Evolutionary conservation across 345 rosid species (phyloP).

Genomic region (Populus alba): DNA sequence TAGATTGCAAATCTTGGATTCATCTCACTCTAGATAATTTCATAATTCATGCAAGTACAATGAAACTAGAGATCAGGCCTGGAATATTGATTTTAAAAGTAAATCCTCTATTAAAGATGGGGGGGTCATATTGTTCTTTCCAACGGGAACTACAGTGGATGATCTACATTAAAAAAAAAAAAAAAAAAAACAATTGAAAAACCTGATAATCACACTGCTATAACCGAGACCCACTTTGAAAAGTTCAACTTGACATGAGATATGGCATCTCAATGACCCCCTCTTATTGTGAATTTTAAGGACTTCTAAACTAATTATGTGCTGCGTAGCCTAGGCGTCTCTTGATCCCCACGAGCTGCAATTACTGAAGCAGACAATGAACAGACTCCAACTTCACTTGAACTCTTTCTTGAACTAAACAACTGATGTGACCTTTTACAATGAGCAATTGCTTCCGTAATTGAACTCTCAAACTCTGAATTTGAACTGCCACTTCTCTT

Average conservation of each 20-base stretch:
- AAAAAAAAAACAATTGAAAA: neutral
- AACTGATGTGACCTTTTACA: constrained; percentile 64
- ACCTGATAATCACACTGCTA: constrained; percentile 2
- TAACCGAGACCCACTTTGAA: neutral
- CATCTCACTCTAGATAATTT: constrained; percentile 1
- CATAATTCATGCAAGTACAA: constrained; percentile 13
- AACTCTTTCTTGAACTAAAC: constrained; percentile 36
- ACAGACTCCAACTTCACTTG: constrained; percentile 36
- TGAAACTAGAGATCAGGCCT: neutral
- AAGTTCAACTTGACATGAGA: neutral
- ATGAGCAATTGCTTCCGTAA: constrained; percentile 91
- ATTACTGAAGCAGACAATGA: constrained; percentile 40
- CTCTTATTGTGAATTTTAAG: neutral
- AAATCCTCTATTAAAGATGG: neutral
- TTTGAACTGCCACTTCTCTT: constrained; percentile 62
- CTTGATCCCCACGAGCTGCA: constrained; percentile 40
- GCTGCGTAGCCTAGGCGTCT: constrained; percentile 33
- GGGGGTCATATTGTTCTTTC: neutral
- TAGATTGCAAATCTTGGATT: neutral
- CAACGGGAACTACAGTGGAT: neutral
- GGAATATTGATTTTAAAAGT: neutral
- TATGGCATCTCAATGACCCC: neutral
- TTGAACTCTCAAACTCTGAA: constrained; percentile 61
- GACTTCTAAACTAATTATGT: constrained; percentile 12
- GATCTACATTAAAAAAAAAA: neutral